phyloP scores from a whole-genome alignment of 164 flowering plant genomes.

The Taxillus chinensis region DNA sequence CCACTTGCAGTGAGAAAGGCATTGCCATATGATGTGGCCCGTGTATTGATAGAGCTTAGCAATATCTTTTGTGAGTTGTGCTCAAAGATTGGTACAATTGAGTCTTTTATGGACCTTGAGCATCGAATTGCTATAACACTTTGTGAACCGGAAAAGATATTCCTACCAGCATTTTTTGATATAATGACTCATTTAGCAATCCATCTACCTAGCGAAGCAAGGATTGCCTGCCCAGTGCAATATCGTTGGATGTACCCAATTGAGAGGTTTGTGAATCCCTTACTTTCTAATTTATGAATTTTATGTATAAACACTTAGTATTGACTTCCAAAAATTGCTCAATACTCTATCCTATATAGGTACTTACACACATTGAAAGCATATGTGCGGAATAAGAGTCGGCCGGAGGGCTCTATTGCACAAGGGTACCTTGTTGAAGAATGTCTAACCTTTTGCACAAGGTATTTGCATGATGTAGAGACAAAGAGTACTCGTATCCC shows the following conservation, averaged over 20 bases:
- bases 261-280: not conserved
- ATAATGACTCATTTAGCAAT: not conserved
- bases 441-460: not conserved
- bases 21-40: not conserved
- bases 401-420: not conserved
- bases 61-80: not conserved
- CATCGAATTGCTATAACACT: not conserved
- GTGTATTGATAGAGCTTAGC: not conserved
- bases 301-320: not conserved
- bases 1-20: not conserved
- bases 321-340: not conserved
- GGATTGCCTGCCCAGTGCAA: not conserved
- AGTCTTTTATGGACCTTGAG: no score
- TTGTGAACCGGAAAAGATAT: not conserved
- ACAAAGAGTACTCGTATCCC: no score
- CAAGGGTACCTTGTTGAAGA: not conserved
- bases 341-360: not conserved
- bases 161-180: not conserved
- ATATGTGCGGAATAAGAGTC: not conserved
- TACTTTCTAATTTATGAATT: not conserved
- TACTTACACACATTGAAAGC: not conserved
- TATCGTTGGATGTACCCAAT: not conserved
- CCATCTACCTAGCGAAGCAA: not conserved
- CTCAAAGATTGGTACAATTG: not conserved
- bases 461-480: not conserved